A percentile compares a stretch with the other conserved stretches of the same genome.
Evolutionary conservation across 2,329 filamentous ascomycete genomes (phyloP).

Genomic region (Cadophora gregata): DNA sequence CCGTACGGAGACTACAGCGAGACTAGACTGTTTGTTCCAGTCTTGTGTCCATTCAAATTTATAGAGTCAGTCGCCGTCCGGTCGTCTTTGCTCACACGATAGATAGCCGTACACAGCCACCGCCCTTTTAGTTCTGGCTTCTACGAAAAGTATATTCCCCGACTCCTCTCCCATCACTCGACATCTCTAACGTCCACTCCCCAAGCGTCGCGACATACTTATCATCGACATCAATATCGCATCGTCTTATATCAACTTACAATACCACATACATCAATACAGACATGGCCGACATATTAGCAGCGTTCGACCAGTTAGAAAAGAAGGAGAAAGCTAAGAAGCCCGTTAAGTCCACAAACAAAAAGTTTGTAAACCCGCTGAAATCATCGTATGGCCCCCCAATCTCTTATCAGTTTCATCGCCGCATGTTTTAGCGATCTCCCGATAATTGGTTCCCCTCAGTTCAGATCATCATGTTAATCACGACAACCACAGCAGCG

Average conservation of each 20-base stretch:
- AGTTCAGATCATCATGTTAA: constrained; percentile 11
- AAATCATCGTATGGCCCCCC: constrained; percentile 23
- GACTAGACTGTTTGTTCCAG: neutral
- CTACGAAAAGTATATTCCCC: constrained; percentile 7
- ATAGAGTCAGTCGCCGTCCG: constrained; percentile 1
- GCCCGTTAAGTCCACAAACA: constrained; percentile 25
- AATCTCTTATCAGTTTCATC: constrained; percentile 6
- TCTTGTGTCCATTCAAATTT: constrained; percentile 8
- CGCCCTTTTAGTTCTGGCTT: neutral
- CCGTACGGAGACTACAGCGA: neutral
- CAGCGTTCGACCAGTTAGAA: constrained; percentile 26
- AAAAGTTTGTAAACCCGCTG: constrained; percentile 27
- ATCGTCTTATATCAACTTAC: neutral
- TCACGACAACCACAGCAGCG: neutral
- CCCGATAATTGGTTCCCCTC: neutral
- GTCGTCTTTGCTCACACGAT: constrained; percentile 13
- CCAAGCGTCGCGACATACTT: neutral
- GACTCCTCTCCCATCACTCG: neutral
- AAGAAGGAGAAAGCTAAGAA: constrained; percentile 25
- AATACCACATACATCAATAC: neutral
- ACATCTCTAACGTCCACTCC: neutral
- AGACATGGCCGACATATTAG: constrained; percentile 70
- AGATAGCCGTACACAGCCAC: constrained; percentile 17
- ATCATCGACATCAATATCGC: constrained; percentile 1
- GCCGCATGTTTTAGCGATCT: constrained; percentile 7